phyloP scores from a whole-genome alignment of 192 early-diverging fungal genomes.

The Jimgerdemannia lactiflua region DNA sequence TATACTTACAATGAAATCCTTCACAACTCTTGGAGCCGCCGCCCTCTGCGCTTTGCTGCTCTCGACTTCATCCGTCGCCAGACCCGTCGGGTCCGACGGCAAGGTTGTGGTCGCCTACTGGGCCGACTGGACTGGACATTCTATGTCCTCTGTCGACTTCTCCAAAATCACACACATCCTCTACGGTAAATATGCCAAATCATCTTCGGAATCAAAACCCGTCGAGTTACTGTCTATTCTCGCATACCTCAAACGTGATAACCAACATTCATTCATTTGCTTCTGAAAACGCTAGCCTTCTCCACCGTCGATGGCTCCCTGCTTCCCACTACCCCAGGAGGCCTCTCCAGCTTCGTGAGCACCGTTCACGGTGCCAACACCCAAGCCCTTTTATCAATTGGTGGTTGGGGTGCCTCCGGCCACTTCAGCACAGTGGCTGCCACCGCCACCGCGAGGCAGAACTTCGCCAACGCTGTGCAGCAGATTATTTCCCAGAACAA shows the following conservation, averaged over 20 bases:
- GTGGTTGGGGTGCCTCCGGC: conserved; percentile 57
- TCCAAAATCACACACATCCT: conserved; percentile 6
- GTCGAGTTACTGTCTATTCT: not conserved
- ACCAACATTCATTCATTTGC: not conserved
- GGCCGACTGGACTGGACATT: not conserved
- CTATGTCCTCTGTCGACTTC: conserved; percentile 1
- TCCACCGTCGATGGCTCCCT: not conserved
- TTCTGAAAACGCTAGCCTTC: not conserved
- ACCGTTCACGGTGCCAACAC: conserved; percentile 40
- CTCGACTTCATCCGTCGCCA: not conserved
- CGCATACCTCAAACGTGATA: not conserved
- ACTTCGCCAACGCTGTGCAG: conserved; percentile 35
- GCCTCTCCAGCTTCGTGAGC: conserved; percentile 23
- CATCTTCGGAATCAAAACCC: not conserved
- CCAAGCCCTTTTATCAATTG: conserved; percentile 60
- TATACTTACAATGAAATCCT: not conserved
- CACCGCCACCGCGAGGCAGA: conserved; percentile 18
- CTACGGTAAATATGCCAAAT: conserved; percentile 1
- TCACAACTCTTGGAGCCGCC: not conserved
- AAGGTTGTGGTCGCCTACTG: conserved; percentile 13
- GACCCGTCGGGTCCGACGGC: conserved; percentile 10
- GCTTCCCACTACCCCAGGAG: not conserved
- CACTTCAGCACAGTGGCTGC: conserved; percentile 41
- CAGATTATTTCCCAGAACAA: conserved; percentile 34
- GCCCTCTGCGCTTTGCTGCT: not conserved